phyloP scores from a whole-genome alignment of 2,329 filamentous ascomycete genomes.

The Pleomassaria siparia region DNA sequence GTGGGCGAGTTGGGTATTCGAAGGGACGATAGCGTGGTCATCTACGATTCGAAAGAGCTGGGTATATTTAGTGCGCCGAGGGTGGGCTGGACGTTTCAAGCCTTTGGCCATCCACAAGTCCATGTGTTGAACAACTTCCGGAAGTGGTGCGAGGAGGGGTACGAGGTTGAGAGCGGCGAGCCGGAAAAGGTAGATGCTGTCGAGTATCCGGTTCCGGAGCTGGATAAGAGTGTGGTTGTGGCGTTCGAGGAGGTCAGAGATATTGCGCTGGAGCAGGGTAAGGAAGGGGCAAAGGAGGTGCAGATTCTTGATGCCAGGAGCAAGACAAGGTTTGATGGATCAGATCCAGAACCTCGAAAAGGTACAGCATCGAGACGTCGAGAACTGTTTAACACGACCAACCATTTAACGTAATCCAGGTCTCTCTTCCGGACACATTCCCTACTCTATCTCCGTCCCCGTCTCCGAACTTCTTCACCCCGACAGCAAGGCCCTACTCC shows the following conservation, averaged over 20 bases:
- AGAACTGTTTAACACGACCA: neutral
- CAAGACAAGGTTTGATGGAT: slow-evolving; percentile 76
- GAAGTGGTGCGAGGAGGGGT: slow-evolving; percentile 83
- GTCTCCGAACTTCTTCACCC: slow-evolving; percentile 80
- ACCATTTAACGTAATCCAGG: slow-evolving; percentile 26
- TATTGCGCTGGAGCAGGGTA: slow-evolving; percentile 73
- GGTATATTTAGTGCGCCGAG: slow-evolving; percentile 94
- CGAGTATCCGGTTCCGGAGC: slow-evolving; percentile 47
- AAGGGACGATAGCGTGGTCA: slow-evolving; percentile 84
- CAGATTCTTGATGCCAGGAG: slow-evolving; percentile 89
- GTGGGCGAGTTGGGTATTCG: slow-evolving; percentile 89
- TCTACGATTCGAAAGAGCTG: slow-evolving; percentile 89
- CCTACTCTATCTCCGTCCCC: slow-evolving; percentile 80
- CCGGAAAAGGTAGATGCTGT: slow-evolving; percentile 51
- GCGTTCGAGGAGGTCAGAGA: slow-evolving; percentile 82
- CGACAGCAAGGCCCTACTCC: slow-evolving; percentile 76
- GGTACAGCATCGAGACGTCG: slow-evolving; percentile 45
- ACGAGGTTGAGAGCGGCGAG: slow-evolving; percentile 78
- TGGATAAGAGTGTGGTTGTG: slow-evolving; percentile 65
- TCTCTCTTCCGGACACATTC: slow-evolving; percentile 87
- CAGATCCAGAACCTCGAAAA: slow-evolving; percentile 80
- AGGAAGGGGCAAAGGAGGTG: slow-evolving; percentile 78
- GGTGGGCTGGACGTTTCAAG: slow-evolving; percentile 88
- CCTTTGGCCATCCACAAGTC: slow-evolving; percentile 86
- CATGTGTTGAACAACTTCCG: slow-evolving; percentile 96